A percentile compares a stretch with the other conserved stretches of the same genome.
Evolutionary conservation across 768 basidiomycete genomes (phyloP).

Genomic region (Clathrus columnatus): DNA sequence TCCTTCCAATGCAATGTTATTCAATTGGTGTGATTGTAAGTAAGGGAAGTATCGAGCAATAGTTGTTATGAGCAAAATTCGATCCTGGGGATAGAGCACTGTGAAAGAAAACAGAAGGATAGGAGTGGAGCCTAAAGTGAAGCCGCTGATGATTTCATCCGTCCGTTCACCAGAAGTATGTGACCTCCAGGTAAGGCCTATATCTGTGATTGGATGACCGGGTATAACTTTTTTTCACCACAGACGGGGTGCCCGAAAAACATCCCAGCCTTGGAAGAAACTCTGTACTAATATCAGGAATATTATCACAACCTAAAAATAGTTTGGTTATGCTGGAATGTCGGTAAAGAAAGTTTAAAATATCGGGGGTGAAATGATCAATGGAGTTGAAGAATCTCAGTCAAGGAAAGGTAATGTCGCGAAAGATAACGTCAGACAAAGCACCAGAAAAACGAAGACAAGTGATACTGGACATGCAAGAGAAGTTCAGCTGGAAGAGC

Average conservation of each 20-base stretch:
- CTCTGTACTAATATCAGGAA: constrained; percentile 28
- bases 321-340: not conserved
- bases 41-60: not conserved
- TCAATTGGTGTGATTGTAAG: not conserved
- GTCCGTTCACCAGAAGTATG: not conserved
- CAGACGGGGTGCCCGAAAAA: constrained; percentile 52
- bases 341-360: not conserved
- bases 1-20: too few species aligned
- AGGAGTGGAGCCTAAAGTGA: not conserved
- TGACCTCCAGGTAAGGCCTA: not conserved
- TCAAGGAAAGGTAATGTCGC: not conserved
- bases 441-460: not conserved
- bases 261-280: constrained; percentile 41
- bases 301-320: not conserved
- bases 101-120: not conserved
- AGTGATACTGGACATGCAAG: not conserved
- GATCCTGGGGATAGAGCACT: not conserved
- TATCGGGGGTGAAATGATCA: not conserved
- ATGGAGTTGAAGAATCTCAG: not conserved
- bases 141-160: not conserved
- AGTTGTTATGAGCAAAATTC: not conserved
- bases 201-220: constrained; percentile 39
- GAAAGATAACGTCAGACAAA: not conserved
- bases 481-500: not conserved
- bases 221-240: constrained; percentile 54